Conservation (phyloP, 345 rosid species). For the Lenwebbia sp. region DNA sequence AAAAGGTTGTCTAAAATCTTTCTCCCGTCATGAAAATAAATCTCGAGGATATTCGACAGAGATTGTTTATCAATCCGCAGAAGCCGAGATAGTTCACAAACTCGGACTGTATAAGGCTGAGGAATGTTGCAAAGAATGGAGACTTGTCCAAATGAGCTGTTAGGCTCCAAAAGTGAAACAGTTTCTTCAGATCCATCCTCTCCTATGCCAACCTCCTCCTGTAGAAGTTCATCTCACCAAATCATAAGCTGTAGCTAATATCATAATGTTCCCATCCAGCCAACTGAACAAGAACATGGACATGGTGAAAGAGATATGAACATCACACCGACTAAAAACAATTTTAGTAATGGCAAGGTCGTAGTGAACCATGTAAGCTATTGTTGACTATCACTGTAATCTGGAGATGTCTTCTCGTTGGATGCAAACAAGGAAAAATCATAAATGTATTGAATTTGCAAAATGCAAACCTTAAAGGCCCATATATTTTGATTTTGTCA, state of each 20-base stretch:
- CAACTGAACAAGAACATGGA: background rate
- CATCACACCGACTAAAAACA: background rate
- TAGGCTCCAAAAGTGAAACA: constrained; percentile 38
- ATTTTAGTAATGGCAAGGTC: background rate
- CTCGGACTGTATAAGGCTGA: constrained; percentile 79
- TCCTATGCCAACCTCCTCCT: constrained; percentile 59
- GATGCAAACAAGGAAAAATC: background rate
- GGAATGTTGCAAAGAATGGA: constrained; percentile 94
- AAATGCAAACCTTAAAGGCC: background rate
- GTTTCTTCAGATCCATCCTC: constrained; percentile 82
- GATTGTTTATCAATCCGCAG: constrained; percentile 89
- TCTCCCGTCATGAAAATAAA: constrained; percentile 83
- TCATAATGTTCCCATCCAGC: background rate
- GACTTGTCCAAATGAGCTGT: constrained; percentile 76
- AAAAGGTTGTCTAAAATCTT: constrained; percentile 69
- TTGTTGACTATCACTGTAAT: background rate
- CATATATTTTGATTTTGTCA: background rate
- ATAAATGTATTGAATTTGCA: background rate
- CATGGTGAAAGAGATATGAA: background rate
- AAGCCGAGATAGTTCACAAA: constrained; percentile 65
- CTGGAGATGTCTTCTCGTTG: background rate
- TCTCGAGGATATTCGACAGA: constrained; percentile 70
- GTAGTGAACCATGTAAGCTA: background rate
- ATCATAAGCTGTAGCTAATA: background rate
- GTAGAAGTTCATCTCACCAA: constrained; percentile 1